Percentiles rank a stretch among this genome's conserved stretches.
Evolutionary conservation across 75 land plant genomes (phyloP).

Genomic region (Pseudotsuga menziesii): DNA sequence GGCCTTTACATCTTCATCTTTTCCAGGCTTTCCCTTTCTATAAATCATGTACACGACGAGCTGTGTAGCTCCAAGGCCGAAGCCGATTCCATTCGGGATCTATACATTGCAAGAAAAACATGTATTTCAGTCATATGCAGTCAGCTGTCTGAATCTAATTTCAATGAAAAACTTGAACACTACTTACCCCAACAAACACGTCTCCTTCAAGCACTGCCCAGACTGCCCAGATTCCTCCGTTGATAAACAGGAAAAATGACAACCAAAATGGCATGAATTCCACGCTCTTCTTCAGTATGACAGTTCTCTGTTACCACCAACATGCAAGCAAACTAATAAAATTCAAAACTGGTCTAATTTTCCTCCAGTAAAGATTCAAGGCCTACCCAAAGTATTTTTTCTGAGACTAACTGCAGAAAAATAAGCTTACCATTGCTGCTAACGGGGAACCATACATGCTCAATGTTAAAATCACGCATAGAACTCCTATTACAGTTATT

Average conservation of each 20-base stretch:
- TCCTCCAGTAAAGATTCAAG: not conserved
- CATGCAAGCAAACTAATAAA: not conserved
- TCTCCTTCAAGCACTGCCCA: conserved; percentile 58
- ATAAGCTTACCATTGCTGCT: conserved; percentile 31
- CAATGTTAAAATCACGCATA: conserved; percentile 29
- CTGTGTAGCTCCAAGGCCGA: conserved; percentile 33
- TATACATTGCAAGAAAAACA: not conserved
- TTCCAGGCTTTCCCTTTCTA: not conserved
- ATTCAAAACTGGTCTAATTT: no score
- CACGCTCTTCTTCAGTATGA: conserved; percentile 62
- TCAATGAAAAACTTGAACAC: not conserved
- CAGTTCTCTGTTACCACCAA: conserved; percentile 38
- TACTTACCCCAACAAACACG: conserved; percentile 61
- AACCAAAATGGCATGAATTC: conserved; percentile 83
- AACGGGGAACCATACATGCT: conserved; percentile 49
- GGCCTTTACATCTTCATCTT: not conserved
- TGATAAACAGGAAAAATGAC: conserved; percentile 77
- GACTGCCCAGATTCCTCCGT: conserved; percentile 53
- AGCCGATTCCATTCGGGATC: conserved; percentile 46
- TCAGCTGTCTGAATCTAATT: not conserved
- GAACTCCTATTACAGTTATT: conserved; percentile 24
- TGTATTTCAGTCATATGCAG: not conserved
- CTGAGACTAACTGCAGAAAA: not conserved
- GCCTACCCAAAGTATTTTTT: no score
- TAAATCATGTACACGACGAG: conserved; percentile 28